Evolutionary conservation across 345 rosid species (phyloP).

Genomic region (Fremontodendron californicum): DNA sequence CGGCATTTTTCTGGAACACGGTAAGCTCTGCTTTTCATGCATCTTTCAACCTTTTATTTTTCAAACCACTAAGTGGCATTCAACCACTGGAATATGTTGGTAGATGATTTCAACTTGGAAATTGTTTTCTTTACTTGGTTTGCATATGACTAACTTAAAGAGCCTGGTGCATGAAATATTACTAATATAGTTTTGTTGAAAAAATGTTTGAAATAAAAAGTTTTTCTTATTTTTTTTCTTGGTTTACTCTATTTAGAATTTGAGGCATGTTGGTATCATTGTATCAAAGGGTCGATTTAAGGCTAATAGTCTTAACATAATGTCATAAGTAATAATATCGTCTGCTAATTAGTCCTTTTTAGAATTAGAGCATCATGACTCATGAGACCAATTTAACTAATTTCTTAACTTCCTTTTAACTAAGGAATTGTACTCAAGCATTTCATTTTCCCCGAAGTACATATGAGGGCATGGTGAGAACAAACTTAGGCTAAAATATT

Average conservation of each 20-base stretch:
- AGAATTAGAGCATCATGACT: background rate
- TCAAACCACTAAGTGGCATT: background rate
- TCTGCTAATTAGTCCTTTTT: background rate
- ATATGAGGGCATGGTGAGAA: background rate
- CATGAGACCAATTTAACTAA: background rate
- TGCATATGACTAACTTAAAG: background rate
- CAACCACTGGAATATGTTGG: background rate
- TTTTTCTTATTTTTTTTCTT: background rate
- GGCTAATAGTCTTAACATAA: background rate
- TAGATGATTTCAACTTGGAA: conserved; percentile 1
- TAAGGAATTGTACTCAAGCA: background rate
- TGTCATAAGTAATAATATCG: background rate
- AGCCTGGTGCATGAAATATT: background rate
- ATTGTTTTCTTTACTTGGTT: conserved; percentile 1
- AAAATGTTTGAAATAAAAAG: background rate
- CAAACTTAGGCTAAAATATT: no score
- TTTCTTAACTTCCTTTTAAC: background rate
- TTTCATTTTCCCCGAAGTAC: background rate
- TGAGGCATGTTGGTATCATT: background rate
- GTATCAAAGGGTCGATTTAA: background rate
- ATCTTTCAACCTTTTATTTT: background rate
- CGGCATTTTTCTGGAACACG: conserved; percentile 99
- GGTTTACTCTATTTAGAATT: background rate
- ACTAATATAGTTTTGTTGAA: background rate
- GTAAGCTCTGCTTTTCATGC: conserved; percentile 31